A percentile compares a stretch with the other conserved stretches of the same genome.
Evolutionary conservation across 441 rosid species (phyloP).

Genomic region (Gossypium trilobum): DNA sequence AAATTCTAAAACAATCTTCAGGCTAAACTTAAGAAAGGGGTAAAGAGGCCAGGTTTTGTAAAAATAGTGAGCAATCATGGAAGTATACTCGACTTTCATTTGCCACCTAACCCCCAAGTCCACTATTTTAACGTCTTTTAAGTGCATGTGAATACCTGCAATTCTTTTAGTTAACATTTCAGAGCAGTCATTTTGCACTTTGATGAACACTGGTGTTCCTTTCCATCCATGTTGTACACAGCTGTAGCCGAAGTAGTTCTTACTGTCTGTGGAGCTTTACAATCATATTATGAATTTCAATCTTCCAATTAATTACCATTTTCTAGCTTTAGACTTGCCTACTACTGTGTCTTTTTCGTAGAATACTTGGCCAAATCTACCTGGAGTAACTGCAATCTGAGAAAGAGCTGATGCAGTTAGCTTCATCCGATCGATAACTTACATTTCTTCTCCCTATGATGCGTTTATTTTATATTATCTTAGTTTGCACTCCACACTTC

Average conservation of each 20-base stretch:
- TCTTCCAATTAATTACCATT: background rate
- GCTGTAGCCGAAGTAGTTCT: background rate
- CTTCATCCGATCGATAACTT: background rate
- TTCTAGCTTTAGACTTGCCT: background rate
- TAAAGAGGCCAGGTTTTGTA: background rate
- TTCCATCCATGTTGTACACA: background rate
- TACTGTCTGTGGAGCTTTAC: background rate
- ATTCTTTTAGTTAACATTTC: background rate
- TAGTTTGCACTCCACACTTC: background rate
- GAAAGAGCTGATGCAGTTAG: background rate
- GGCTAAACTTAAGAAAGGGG: background rate
- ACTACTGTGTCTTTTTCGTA: background rate
- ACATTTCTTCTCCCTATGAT: background rate
- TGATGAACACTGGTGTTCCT: background rate
- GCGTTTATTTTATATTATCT: background rate
- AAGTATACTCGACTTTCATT: background rate
- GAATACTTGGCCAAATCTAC: background rate
- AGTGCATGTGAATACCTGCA: background rate
- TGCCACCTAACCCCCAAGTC: background rate
- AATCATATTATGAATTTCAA: background rate
- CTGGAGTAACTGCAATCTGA: background rate
- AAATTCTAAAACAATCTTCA: background rate
- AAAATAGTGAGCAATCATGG: slow-evolving; percentile 6
- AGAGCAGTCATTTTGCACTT: background rate
- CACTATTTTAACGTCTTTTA: background rate